Evolutionary conservation across 1,139 yeast species (phyloP), one percentile per base, ranked within the genome.

Genomic region (Yamadazyma jaroonii): DNA sequence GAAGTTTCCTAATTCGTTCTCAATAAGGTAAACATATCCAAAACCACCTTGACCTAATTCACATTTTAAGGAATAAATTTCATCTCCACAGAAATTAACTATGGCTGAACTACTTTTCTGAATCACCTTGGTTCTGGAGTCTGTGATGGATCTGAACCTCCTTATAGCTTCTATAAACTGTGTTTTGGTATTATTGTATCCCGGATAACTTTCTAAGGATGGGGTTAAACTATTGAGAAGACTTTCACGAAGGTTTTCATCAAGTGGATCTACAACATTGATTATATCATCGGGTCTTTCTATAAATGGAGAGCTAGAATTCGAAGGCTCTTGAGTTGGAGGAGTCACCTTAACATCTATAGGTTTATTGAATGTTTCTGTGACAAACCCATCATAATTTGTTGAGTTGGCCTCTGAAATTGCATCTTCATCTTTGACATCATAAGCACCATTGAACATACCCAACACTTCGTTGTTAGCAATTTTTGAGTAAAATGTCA

Each of bases 1-100:
- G 25, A 77, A 53, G 4, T 62, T 54, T 0, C 88, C 89, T 12
- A 67, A 59, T 38, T 77, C 79, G 9, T 80, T 72, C 56, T 85
- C 94, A 0, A 86, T 83, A 20, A 88, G 63, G 53, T 81, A 88
- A 0, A 88, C 96, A 1, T 79, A 72, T 0, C 94, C 95, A 60
- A 71, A 83, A 0, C 94, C 95, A 7, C 96, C 95, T 50, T 74
- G 74, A 0, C 96, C 96, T 9, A 90, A 61, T 44, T 81, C 77
- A 36, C 72, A 69, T 28, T 79, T 68, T 40, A 87, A 64, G 44
- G 81, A 76, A 52, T 68, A 79, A 5, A 76, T 64, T 38, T 74
- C 79, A 34, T 69, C 70, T 1, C 78, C 79, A 41, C 69, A 66
- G 35, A 61, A 69, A 41, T 74, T 75, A n/a, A 78, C 54, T 42